phyloP scores from a whole-genome alignment of 2,329 filamentous ascomycete genomes.

The Metarhizium album region DNA sequence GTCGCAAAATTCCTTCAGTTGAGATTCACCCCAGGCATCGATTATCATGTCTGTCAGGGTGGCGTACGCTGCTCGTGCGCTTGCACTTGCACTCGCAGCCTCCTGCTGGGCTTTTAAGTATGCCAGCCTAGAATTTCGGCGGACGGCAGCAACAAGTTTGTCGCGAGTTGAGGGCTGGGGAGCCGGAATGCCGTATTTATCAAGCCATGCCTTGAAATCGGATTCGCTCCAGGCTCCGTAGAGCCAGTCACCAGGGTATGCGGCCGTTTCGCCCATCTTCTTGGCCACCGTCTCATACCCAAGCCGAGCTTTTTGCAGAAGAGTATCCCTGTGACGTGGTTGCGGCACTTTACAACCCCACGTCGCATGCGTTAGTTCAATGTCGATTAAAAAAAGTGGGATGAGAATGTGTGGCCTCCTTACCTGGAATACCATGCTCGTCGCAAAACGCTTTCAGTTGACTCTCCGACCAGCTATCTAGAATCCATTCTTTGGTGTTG shows the following conservation, averaged over 20 bases:
- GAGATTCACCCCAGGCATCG: conserved; percentile 76
- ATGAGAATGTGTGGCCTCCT: conserved; percentile 7
- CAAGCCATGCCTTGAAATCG: conserved; percentile 87
- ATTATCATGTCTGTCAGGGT: conserved; percentile 75
- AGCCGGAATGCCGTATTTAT: conserved; percentile 72
- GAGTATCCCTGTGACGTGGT: conserved; percentile 72
- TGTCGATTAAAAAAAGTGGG: background rate
- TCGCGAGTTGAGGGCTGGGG: conserved; percentile 80
- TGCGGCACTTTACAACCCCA: conserved; percentile 54
- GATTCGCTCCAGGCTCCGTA: conserved; percentile 88
- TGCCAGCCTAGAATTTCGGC: conserved; percentile 78
- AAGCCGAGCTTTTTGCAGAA: conserved; percentile 66
- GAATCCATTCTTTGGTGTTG: conserved; percentile 79
- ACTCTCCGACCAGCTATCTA: conserved; percentile 91
- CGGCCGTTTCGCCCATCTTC: conserved; percentile 59
- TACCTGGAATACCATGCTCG: conserved; percentile 68
- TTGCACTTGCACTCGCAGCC: conserved; percentile 49
- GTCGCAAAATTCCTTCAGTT: conserved; percentile 88
- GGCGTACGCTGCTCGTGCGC: conserved; percentile 58
- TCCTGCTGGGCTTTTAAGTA: conserved; percentile 56
- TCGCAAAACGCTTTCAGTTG: conserved; percentile 90
- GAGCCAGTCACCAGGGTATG: conserved; percentile 94
- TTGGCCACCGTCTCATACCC: conserved; percentile 73
- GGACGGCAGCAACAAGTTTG: conserved; percentile 77
- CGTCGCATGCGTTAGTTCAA: background rate